Evolutionary conservation across 768 basidiomycete species (phyloP), one percentile per base, ranked within the genome.

Genomic region (Lactarius vividus): DNA sequence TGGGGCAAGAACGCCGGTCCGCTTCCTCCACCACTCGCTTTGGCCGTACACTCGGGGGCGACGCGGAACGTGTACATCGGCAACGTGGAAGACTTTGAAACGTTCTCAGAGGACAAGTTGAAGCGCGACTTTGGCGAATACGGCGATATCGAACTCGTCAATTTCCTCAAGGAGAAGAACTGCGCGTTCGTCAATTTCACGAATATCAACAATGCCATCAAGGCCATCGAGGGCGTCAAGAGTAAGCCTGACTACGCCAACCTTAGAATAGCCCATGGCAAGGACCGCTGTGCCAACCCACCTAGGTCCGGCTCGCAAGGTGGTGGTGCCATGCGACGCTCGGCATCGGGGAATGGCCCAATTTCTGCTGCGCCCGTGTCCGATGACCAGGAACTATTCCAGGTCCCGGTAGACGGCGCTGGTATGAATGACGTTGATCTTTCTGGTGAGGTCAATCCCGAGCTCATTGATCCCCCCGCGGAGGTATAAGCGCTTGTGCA

Each of bases 1-100:
- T 99, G 96, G 97, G 96, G 96, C 64, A 98, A 96, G 84, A 92
- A 92, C 73, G 88, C 93, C 18, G 95, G 94, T 6, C 89, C 94
- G 20, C 81, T 96, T 18, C 84, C 88, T 20, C 90, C 95, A 18
- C 84, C 88, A 2, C 82, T 97, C 44, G 90, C 93, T 33, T 82
- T 96, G 68, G 92, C 94, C 0, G 92, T 99, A 2, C 92, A 96
- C 74, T 84, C 88, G 0, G 97, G 97, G 23, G 94, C 96, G 1
- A 97, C 94, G 16, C 84, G 97, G 64, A 99, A 98, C 74, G 96
- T 99, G 58, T 99, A 98, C 77, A 86, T 98, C 57, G 96, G 96
- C 8, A 92, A 91, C 72, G 88, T 99, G 53, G 93, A 96, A 72
- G 96, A 99, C 80, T 97, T 95, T 73, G 96, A 97, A 69, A 81